A percentile compares a stretch with the other conserved stretches of the same genome.
Conservation (phyloP, 495 filamentous ascomycete genomes). For the Thermothielavioides terrestris region DNA sequence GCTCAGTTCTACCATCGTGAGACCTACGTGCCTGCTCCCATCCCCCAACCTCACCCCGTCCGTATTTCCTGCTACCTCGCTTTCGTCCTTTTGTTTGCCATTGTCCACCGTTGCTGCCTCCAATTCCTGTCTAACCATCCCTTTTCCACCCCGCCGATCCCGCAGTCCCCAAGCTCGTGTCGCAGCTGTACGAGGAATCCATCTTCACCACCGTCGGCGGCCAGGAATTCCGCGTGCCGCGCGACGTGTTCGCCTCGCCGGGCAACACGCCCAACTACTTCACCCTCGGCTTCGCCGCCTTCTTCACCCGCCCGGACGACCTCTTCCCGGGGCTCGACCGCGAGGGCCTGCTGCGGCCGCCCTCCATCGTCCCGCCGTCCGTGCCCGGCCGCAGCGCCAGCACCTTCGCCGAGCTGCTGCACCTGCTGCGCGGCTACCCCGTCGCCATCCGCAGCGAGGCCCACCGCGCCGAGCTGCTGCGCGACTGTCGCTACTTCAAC, state of each 20-base stretch:
- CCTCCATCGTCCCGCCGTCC: conserved; percentile 71
- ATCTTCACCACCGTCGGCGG: conserved; percentile 87
- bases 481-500: conserved; percentile 88
- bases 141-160: conserved; percentile 1
- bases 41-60: background rate
- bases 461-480: conserved; percentile 70
- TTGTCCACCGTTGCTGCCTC: background rate
- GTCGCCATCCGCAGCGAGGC: conserved; percentile 65
- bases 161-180: conserved; percentile 76
- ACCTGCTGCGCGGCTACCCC: conserved; percentile 80
- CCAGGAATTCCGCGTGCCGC: conserved; percentile 77
- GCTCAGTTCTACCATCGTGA: conserved; percentile 88
- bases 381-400: conserved; percentile 74
- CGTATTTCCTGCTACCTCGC: conserved; percentile 7
- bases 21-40: conserved; percentile 18
- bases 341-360: conserved; percentile 76
- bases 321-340: conserved; percentile 81
- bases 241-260: conserved; percentile 68
- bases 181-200: conserved; percentile 86
- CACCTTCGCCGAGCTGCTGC: conserved; percentile 74
- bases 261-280: conserved; percentile 96
- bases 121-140: conserved; percentile 10
- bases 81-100: no score
- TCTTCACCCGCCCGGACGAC: conserved; percentile 71
- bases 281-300: conserved; percentile 81